A percentile compares a stretch with the other conserved stretches of the same genome.
Conservation (phyloP, 176 grass and related monocot species). For the Eremochloa ophiuroides region DNA sequence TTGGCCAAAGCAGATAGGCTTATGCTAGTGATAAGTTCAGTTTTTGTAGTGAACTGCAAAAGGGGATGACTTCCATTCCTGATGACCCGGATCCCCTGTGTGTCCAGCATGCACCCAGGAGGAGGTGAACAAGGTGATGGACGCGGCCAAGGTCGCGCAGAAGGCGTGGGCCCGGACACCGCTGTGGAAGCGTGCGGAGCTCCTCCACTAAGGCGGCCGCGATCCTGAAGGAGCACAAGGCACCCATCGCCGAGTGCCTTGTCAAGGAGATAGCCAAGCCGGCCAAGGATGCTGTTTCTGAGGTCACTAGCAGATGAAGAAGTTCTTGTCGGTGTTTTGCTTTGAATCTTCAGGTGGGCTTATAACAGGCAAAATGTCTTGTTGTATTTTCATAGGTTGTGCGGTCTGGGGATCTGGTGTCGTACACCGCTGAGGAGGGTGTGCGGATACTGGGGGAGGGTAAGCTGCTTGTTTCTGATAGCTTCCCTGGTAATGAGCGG, state of each 20-base stretch:
- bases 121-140: slow-evolving; percentile 99
- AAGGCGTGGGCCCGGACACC: slow-evolving; percentile 79
- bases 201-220: slow-evolving; percentile 90
- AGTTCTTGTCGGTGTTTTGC: neutral
- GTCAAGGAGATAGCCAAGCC: slow-evolving; percentile 98
- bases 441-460: slow-evolving; percentile 89
- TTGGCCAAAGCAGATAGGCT: neutral
- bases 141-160: slow-evolving; percentile 67
- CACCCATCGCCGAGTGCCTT: slow-evolving; percentile 76
- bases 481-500: slow-evolving; percentile 94
- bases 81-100: neutral
- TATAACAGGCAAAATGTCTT: slow-evolving; percentile 12
- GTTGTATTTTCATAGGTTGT: slow-evolving; percentile 56
- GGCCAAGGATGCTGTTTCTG: slow-evolving; percentile 85
- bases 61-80: neutral
- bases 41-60: neutral
- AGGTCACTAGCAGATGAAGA: slow-evolving; percentile 34
- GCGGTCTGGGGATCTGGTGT: slow-evolving; percentile 84
- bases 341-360: neutral
- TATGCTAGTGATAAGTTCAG: neutral
- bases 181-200: slow-evolving; percentile 88
- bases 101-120: slow-evolving; percentile 89
- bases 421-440: slow-evolving; percentile 94
- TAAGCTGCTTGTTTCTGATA: slow-evolving; percentile 87
- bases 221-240: slow-evolving; percentile 88